Conservation (phyloP, 768 basidiomycete genomes). For the Trametes villosa region DNA sequence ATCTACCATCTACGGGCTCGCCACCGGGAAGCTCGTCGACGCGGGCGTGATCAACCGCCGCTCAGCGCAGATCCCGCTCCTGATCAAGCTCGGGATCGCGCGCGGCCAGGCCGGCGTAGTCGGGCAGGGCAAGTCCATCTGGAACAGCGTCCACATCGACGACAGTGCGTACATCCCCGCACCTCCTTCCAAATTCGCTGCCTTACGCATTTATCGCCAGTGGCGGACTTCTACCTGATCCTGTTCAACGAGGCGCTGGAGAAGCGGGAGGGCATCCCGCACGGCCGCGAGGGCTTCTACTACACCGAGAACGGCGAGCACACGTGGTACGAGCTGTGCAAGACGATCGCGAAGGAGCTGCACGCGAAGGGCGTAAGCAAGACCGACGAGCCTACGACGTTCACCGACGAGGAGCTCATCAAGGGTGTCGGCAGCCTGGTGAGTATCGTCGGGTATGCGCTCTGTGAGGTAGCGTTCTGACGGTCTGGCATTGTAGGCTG, state of each 20-base stretch:
- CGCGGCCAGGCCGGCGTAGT: constrained; percentile 57
- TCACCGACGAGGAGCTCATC: constrained; percentile 49
- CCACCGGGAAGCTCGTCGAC: constrained; percentile 50
- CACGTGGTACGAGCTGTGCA: constrained; percentile 35
- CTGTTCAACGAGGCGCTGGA: constrained; percentile 44
- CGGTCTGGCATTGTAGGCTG: not conserved
- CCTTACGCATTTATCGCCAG: constrained; percentile 30
- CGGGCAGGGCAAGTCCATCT: constrained; percentile 61
- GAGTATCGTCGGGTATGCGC: not conserved
- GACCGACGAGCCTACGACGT: constrained; percentile 44
- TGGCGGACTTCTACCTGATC: constrained; percentile 44
- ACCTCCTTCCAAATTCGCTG: not conserved
- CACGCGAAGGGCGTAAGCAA: constrained; percentile 24
- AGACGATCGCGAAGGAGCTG: constrained; percentile 33
- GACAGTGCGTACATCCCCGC: constrained; percentile 45
- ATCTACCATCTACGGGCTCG: constrained; percentile 61
- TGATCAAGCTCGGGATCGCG: constrained; percentile 49
- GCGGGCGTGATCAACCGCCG: constrained; percentile 54
- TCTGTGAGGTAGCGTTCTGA: not conserved
- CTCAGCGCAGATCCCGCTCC: constrained; percentile 54
- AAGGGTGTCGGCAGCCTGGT: constrained; percentile 22
- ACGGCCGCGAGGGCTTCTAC: constrained; percentile 41
- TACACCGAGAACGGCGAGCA: constrained; percentile 36
- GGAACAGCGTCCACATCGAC: constrained; percentile 62
- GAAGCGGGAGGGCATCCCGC: constrained; percentile 25